Evolutionary conservation across 176 grass and related monocot species (phyloP).

Genomic region (Triticum urartu): DNA sequence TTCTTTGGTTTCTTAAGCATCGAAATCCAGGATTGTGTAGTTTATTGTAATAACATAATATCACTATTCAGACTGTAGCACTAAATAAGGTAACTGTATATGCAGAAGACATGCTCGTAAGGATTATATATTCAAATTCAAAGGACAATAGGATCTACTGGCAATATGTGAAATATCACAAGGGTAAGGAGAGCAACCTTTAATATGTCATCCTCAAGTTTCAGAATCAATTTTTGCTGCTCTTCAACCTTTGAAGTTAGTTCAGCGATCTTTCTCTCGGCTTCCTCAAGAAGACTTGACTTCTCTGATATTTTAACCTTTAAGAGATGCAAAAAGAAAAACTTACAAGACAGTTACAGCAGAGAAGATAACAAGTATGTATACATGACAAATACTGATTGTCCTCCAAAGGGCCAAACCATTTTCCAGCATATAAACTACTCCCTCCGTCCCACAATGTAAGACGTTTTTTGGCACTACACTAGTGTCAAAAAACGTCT

Average conservation of each 20-base stretch:
- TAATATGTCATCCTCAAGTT: conserved; percentile 97
- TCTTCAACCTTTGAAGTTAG: conserved; percentile 82
- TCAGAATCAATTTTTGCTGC: conserved; percentile 91
- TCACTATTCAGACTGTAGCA: background rate
- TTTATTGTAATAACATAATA: conserved; percentile 1
- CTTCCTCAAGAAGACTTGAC: conserved; percentile 65
- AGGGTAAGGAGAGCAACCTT: conserved; percentile 60
- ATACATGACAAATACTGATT: background rate
- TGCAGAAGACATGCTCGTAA: background rate
- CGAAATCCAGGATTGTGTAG: background rate
- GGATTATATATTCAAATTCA: background rate
- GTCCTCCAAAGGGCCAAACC: background rate
- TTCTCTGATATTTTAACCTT: conserved; percentile 99
- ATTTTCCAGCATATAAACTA: conserved; percentile 25
- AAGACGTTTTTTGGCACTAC: no score
- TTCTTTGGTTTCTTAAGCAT: conserved; percentile 11
- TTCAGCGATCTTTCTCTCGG: conserved; percentile 69
- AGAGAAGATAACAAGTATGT: conserved; percentile 22
- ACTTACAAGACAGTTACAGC: conserved; percentile 27
- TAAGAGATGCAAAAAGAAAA: conserved; percentile 18
- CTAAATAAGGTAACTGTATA: background rate
- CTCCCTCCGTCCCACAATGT: no score
- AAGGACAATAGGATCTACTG: conserved; percentile 4
- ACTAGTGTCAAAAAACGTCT: no score
- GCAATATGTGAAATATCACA: conserved; percentile 25